Conservation (phyloP, 805 yeast species). For the Schwanniomyces yamadae region DNA sequence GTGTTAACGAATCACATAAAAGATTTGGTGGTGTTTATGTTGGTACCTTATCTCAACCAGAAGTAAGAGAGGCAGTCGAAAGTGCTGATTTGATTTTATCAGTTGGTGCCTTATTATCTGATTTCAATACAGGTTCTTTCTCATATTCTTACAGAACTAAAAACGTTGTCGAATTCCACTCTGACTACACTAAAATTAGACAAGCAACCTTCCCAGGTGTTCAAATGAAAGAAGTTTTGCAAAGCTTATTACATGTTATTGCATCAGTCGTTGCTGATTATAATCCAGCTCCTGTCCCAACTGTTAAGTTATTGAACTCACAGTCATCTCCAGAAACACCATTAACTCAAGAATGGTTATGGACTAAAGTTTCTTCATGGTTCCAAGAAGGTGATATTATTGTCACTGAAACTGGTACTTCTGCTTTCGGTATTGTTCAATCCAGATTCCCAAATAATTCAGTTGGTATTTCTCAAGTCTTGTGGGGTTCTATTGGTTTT, state of each 20-base stretch:
- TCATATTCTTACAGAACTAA: constrained; percentile 72
- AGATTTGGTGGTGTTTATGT: constrained; percentile 85
- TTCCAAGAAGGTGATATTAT: constrained; percentile 60
- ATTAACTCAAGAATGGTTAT: constrained; percentile 59
- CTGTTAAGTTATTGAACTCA: constrained; percentile 38
- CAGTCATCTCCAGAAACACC: constrained; percentile 24
- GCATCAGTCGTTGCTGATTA: constrained; percentile 36
- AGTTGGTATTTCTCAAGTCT: constrained; percentile 64
- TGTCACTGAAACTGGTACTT: constrained; percentile 68
- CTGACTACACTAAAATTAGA: constrained; percentile 69
- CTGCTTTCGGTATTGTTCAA: constrained; percentile 65
- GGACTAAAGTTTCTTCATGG: constrained; percentile 60
- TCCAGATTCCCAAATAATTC: constrained; percentile 58
- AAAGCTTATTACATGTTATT: constrained; percentile 17
- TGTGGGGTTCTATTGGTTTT: constrained; percentile 72
- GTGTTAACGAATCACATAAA: constrained; percentile 68
- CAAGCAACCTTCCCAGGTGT: constrained; percentile 71
- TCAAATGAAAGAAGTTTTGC: constrained; percentile 56
- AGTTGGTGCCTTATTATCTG: constrained; percentile 81
- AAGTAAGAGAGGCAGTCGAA: constrained; percentile 70
- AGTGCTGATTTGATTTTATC: constrained; percentile 72
- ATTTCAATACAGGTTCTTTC: constrained; percentile 88
- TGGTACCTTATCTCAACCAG: constrained; percentile 75
- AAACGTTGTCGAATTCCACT: constrained; percentile 76
- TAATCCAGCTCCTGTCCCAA: constrained; percentile 53